Percentiles rank a stretch among this genome's conserved stretches.
phyloP scores from a whole-genome alignment of 2,329 filamentous ascomycete species.

The Alternaria sp. region DNA sequence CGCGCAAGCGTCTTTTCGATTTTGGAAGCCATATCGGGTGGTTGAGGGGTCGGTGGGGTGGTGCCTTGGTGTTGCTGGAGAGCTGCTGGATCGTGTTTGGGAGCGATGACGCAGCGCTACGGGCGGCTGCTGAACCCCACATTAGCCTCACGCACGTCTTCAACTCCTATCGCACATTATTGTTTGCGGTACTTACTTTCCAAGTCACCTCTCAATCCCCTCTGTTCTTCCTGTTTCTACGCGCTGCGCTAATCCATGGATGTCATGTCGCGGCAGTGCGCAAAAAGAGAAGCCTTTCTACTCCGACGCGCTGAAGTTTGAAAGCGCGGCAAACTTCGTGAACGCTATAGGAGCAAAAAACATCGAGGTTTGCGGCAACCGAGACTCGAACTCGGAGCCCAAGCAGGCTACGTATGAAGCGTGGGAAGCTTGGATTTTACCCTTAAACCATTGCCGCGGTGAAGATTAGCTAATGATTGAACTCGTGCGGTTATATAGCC shows the following conservation, averaged over 20 bases:
- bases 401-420: slow-evolving; percentile 20
- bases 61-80: background rate
- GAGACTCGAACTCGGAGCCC: slow-evolving; percentile 37
- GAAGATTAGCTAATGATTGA: background rate
- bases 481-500: too few species aligned
- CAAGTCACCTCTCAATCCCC: background rate
- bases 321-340: background rate
- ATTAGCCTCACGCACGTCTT: background rate
- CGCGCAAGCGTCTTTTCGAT: slow-evolving; percentile 75
- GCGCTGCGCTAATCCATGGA: too few species aligned
- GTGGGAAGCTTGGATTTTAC: slow-evolving; percentile 43
- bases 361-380: slow-evolving; percentile 21
- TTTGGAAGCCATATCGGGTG: slow-evolving; percentile 51
- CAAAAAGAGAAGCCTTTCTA: background rate
- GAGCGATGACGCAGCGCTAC: slow-evolving; percentile 27
- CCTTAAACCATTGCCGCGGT: slow-evolving; percentile 36
- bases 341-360: background rate
- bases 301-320: background rate
- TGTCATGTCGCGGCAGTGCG: background rate
- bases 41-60: background rate
- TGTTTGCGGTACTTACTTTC: background rate
- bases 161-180: background rate
- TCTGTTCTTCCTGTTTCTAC: background rate
- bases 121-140: slow-evolving; percentile 17
- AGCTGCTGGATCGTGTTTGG: slow-evolving; percentile 5